Percentiles rank a stretch among this genome's conserved stretches.
Evolutionary conservation across 2,329 filamentous ascomycete species (phyloP).

Genomic region (Trichoderma aggressivum): DNA sequence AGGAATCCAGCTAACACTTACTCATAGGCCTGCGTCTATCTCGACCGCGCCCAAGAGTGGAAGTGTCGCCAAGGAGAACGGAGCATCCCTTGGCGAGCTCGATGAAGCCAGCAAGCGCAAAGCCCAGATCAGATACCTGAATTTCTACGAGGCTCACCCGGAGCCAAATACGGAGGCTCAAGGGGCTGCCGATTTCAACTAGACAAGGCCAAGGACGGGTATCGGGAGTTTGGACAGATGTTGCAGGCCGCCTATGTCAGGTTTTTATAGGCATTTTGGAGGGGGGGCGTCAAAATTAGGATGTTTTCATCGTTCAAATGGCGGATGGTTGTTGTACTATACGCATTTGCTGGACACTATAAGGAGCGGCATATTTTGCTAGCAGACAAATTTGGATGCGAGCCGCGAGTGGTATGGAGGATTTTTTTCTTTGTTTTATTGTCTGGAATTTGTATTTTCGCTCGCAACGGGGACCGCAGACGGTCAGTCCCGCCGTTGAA

Average conservation of each 20-base stretch:
- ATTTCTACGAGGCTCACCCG: slow-evolving; percentile 51
- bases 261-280: slow-evolving; percentile 10
- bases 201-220: slow-evolving; percentile 18
- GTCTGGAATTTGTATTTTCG: neutral
- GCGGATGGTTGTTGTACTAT: slow-evolving; percentile 18
- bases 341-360: slow-evolving; percentile 12
- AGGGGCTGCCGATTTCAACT: slow-evolving; percentile 53
- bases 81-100: slow-evolving; percentile 40
- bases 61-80: slow-evolving; percentile 44
- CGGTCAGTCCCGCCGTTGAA: neutral
- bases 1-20: slow-evolving; percentile 16
- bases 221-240: neutral
- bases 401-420: slow-evolving; percentile 7
- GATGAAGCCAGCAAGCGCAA: slow-evolving; percentile 50
- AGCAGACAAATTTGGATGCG: slow-evolving; percentile 12
- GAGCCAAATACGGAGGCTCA: slow-evolving; percentile 46
- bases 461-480: neutral
- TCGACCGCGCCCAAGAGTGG: slow-evolving; percentile 19
- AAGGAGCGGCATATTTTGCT: slow-evolving; percentile 8
- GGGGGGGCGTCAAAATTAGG: slow-evolving; percentile 9
- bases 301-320: slow-evolving; percentile 3
- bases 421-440: neutral
- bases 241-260: neutral
- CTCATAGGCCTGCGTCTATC: slow-evolving; percentile 25
- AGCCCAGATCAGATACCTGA: slow-evolving; percentile 50